A percentile compares a stretch with the other conserved stretches of the same genome.
phyloP scores from a whole-genome alignment of 2,329 filamentous ascomycete genomes.

The Nakataea oryzae region DNA sequence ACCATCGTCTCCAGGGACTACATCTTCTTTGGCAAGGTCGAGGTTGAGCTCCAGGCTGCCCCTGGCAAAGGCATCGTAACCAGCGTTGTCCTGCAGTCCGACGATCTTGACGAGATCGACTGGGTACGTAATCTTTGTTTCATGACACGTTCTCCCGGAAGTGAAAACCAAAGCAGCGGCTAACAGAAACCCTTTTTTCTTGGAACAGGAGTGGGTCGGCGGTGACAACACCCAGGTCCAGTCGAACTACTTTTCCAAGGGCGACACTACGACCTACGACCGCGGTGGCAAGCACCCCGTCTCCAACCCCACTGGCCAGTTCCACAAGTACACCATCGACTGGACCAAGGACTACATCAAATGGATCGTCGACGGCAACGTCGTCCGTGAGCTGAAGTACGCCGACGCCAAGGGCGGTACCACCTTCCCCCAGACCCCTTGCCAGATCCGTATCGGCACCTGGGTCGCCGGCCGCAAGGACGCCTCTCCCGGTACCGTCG shows the following conservation, averaged over 20 bases:
- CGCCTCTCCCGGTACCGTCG: slow-evolving; percentile 44
- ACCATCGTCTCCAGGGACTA: slow-evolving; percentile 74
- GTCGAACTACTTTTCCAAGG: slow-evolving; percentile 78
- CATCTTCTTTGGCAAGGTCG: slow-evolving; percentile 91
- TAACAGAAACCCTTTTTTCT: neutral
- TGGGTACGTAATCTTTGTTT: slow-evolving; percentile 34
- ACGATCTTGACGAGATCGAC: slow-evolving; percentile 88
- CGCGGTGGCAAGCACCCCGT: slow-evolving; percentile 55
- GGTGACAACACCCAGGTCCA: slow-evolving; percentile 65
- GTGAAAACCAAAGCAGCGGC: neutral
- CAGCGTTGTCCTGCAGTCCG: slow-evolving; percentile 80
- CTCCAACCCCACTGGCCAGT: slow-evolving; percentile 35
- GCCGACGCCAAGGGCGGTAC: slow-evolving; percentile 38
- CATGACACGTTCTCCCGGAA: neutral
- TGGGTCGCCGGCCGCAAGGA: slow-evolving; percentile 90
- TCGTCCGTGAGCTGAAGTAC: slow-evolving; percentile 33
- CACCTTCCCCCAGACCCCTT: slow-evolving; percentile 60
- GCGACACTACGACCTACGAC: slow-evolving; percentile 59
- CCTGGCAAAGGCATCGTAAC: slow-evolving; percentile 81
- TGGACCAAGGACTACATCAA: slow-evolving; percentile 50
- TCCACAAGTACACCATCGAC: slow-evolving; percentile 58
- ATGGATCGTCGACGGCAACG: slow-evolving; percentile 46
- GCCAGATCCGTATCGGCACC: slow-evolving; percentile 66
- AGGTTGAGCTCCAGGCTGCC: slow-evolving; percentile 68
- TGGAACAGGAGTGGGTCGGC: slow-evolving; percentile 67